A percentile compares a stretch with the other conserved stretches of the same genome.
These are phyloP conservation scores for Phialophora chinensis DNA, from an alignment of 2,329 filamentous ascomycete genomes.

Conservation along the genomic window DNA sequence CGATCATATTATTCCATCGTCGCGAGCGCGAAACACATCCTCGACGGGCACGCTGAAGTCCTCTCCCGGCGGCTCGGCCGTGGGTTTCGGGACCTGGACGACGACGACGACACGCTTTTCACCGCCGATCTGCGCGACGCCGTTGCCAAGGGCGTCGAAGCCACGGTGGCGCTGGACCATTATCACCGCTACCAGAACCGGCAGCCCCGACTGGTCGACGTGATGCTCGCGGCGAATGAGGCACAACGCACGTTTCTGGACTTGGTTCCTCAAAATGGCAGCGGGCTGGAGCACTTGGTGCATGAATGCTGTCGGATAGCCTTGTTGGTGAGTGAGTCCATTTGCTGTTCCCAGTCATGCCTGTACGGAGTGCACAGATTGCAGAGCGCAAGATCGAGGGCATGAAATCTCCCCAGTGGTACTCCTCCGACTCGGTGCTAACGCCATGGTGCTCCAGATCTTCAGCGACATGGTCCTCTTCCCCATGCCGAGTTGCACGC, in stretches of 20 bases:
- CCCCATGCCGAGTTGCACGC: conserved; percentile 13
- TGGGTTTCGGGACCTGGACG: background rate
- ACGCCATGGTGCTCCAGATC: background rate
- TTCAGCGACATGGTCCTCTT: conserved; percentile 10
- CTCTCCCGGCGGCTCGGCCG: background rate
- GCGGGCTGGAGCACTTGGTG: background rate
- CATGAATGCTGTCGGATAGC: background rate
- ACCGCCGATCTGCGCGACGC: background rate
- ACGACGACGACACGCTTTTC: background rate
- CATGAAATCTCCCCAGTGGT: no score
- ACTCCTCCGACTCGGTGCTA: background rate
- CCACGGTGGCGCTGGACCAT: conserved; percentile 7
- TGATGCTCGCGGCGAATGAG: conserved; percentile 10
- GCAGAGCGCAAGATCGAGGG: background rate
- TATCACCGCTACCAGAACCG: conserved; percentile 4
- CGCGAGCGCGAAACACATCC: conserved; percentile 1
- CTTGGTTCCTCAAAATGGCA: background rate
- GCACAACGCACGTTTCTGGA: conserved; percentile 4
- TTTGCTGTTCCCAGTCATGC: background rate
- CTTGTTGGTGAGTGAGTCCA: background rate
- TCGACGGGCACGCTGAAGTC: background rate
- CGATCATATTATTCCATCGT: conserved; percentile 5
- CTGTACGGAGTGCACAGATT: background rate
- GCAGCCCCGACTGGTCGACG: background rate
- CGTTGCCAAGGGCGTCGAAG: background rate